Base-by-base conservation (phyloP, 208 protist species). In the Acanthamoeba polyphaga region DNA sequence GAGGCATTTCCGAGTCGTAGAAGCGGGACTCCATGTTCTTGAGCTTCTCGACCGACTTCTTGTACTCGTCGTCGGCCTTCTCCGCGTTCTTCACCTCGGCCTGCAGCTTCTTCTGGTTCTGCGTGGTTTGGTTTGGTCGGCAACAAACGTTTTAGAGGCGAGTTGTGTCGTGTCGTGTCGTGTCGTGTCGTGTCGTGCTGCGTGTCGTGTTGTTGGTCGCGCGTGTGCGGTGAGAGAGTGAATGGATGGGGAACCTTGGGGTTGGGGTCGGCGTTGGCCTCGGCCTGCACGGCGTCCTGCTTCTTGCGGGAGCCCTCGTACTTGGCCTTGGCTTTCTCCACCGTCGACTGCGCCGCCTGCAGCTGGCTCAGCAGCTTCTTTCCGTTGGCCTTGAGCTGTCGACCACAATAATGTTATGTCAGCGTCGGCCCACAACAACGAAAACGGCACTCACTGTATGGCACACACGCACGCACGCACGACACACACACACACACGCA, bases 21-120 rank as follows among this genome's bases (percentile, higher is more conserved):
- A 64, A 88, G 27, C 53, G 46, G 24, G 49, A 34, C 53, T 88
- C 80, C 51, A 62, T 55, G 51, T 53, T 32, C 80, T 88, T 55
- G 51, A 88, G 80, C 34, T 88, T 88, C n/a, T 88, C 80, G 10
- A 88, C 80, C 1, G 51, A 66, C 53, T 88, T 55, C 51, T 88
- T 88, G 80, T 88, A 88, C 53, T 88, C 80, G n/a, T 66, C 53
- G 19, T 88, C 80, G 29, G 80, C 80, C 80, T 88, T 88, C 53
- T 88, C 80, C 0, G 80, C 80, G 7, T 29, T 88, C 51, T 62
- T 88, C 46, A 64, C 53, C 24, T 88, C 80, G n/a, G 49, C 80
- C 29, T 55, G 46, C 51, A 88, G 51, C 53, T 88, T 88, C 53
- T 88, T 88, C 46, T 88, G 80, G 38, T 80, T 80, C 72, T 80